These are phyloP conservation scores for Xenoacremonium recifei DNA, from an alignment of 2,329 filamentous ascomycete species.

Conservation along the genomic window DNA sequence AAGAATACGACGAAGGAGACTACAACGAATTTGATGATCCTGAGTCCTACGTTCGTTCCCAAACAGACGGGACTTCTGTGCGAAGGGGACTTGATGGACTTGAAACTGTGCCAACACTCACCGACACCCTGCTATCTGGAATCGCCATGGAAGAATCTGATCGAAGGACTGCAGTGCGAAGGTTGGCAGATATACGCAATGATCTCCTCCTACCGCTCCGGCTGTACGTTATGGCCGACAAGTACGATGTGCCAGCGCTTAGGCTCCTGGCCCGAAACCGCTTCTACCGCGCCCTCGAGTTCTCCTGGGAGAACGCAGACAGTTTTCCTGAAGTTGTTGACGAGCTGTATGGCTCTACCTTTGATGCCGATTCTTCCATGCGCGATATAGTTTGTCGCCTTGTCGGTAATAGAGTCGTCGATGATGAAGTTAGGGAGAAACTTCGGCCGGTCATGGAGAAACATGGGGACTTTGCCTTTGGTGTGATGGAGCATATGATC, in stretches of 20 bases:
- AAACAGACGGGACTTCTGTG: too few species aligned
- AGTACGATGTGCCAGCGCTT: slow-evolving; percentile 33
- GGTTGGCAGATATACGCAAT: not conserved
- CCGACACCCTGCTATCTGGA: too few species aligned
- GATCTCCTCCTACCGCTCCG: slow-evolving; percentile 19
- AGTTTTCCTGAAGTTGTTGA: slow-evolving; percentile 9
- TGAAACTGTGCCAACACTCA: too few species aligned
- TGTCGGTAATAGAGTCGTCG: slow-evolving; percentile 6
- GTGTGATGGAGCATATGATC: slow-evolving; percentile 14
- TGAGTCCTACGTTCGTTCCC: too few species aligned
- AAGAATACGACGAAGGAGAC: not conserved
- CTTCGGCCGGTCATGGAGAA: slow-evolving; percentile 7
- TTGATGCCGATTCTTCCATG: slow-evolving; percentile 5
- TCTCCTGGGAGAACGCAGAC: slow-evolving; percentile 6
- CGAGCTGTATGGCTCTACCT: slow-evolving; percentile 10
- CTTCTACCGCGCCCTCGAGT: slow-evolving; percentile 25
- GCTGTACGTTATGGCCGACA: slow-evolving; percentile 35
- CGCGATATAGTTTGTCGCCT: slow-evolving; percentile 14
- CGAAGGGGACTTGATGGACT: too few species aligned
- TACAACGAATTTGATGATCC: not conserved
- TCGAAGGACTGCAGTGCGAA: not conserved
- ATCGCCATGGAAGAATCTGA: not conserved
- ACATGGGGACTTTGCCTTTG: slow-evolving; percentile 12
- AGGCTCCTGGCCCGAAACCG: slow-evolving; percentile 27
- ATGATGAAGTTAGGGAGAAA: slow-evolving; percentile 1